Percentiles rank a stretch among this genome's conserved stretches.
Evolutionary conservation across 805 yeast species (phyloP).

Genomic region (Ogataea angusta): DNA sequence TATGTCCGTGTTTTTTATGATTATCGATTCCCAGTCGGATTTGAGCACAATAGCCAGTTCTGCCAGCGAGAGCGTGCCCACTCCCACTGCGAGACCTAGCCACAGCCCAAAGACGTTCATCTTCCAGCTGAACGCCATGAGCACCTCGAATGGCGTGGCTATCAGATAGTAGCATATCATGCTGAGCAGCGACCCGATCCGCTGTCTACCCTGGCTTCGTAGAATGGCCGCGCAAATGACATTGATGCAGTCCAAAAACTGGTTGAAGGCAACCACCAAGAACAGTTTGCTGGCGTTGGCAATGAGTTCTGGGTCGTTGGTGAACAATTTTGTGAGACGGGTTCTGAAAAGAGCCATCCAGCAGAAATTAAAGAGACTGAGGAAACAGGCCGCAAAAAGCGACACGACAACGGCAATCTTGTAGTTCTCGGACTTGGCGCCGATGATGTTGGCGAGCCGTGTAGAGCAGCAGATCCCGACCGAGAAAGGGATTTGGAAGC

Average conservation of each 20-base stretch:
- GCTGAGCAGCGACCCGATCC: constrained; percentile 48
- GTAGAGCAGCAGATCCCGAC: constrained; percentile 50
- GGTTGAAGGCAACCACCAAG: constrained; percentile 45
- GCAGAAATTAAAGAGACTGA: constrained; percentile 39
- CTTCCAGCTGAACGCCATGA: constrained; percentile 40
- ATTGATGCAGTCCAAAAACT: constrained; percentile 45
- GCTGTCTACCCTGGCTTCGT: constrained; percentile 55
- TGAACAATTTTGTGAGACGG: constrained; percentile 41
- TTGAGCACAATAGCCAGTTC: constrained; percentile 41
- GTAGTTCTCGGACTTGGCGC: constrained; percentile 39
- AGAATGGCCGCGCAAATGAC: constrained; percentile 47
- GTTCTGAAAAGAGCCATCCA: constrained; percentile 38
- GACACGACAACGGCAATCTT: constrained; percentile 39
- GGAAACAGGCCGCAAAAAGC: constrained; percentile 28
- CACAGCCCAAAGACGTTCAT: constrained; percentile 46
- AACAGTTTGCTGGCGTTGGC: constrained; percentile 39
- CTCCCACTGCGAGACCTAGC: constrained; percentile 45
- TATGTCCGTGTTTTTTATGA: constrained; percentile 31
- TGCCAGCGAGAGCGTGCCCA: constrained; percentile 36
- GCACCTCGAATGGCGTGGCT: constrained; percentile 47
- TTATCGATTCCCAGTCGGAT: constrained; percentile 53
- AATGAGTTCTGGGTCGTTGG: constrained; percentile 38
- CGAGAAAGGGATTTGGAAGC: constrained; percentile 52
- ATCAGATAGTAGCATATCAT: constrained; percentile 44
- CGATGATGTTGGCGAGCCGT: constrained; percentile 51